Percentiles rank a stretch among this genome's conserved stretches.
phyloP scores from a whole-genome alignment of 2,329 filamentous ascomycete species.

The Apiospora hydei region DNA sequence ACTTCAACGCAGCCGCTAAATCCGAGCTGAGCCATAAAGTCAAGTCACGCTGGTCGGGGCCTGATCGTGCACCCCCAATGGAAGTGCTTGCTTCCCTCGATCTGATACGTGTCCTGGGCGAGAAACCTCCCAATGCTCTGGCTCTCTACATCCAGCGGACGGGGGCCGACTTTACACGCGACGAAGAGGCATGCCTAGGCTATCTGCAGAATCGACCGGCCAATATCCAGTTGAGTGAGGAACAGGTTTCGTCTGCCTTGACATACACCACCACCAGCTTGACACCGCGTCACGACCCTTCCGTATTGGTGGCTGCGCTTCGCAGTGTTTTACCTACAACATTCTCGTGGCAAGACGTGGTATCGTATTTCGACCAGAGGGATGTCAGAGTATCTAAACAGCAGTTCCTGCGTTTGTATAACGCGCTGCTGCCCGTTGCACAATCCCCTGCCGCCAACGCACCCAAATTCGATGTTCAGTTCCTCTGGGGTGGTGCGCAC shows the following conservation, averaged over 20 bases:
- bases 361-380: slow-evolving; percentile 82
- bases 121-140: slow-evolving; percentile 63
- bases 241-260: slow-evolving; percentile 82
- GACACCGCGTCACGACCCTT: slow-evolving; percentile 60
- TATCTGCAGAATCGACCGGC: slow-evolving; percentile 61
- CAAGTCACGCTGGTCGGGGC: slow-evolving; percentile 70
- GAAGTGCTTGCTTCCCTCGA: slow-evolving; percentile 76
- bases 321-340: slow-evolving; percentile 66
- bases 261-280: slow-evolving; percentile 69
- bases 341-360: slow-evolving; percentile 75
- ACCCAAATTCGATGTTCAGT: slow-evolving; percentile 78
- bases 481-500: slow-evolving; percentile 80
- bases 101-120: slow-evolving; percentile 69
- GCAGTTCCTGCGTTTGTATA: slow-evolving; percentile 84
- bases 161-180: slow-evolving; percentile 78
- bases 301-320: slow-evolving; percentile 67
- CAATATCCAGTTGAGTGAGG: slow-evolving; percentile 73
- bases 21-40: slow-evolving; percentile 73
- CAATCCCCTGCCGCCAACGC: slow-evolving; percentile 57
- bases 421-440: slow-evolving; percentile 78
- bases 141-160: slow-evolving; percentile 75
- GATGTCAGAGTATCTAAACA: slow-evolving; percentile 76
- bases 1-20: slow-evolving; percentile 79
- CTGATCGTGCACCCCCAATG: slow-evolving; percentile 70
- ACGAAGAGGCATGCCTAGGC: slow-evolving; percentile 69